A percentile compares a stretch with the other conserved stretches of the same genome.
These are phyloP conservation scores for Epichloe sylvatica DNA, from an alignment of 2,329 filamentous ascomycete genomes.

Conservation along the genomic window DNA sequence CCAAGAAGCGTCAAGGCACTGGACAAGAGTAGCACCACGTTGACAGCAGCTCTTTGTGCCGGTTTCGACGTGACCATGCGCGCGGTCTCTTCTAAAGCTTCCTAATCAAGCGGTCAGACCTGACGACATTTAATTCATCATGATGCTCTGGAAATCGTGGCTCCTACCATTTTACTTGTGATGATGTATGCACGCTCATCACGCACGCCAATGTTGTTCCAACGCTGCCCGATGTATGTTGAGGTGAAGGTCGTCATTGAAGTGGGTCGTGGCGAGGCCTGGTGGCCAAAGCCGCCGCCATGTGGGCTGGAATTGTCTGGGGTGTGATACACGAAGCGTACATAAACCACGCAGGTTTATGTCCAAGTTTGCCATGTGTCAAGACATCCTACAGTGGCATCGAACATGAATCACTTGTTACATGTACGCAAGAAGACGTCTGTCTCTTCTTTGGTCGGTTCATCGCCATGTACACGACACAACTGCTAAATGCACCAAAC, in stretches of 20 bases:
- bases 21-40: conserved; percentile 29
- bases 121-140: neutral
- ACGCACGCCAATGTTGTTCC: neutral
- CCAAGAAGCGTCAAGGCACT: conserved; percentile 31
- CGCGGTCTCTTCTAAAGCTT: conserved; percentile 22
- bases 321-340: too few species aligned
- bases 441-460: too few species aligned
- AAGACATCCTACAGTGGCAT: too few species aligned
- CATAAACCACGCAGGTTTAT: too few species aligned
- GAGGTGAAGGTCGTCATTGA: neutral
- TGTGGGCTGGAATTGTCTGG: neutral
- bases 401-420: too few species aligned
- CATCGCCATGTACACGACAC: too few species aligned
- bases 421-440: too few species aligned
- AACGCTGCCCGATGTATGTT: neutral
- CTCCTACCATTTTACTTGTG: neutral
- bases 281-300: neutral
- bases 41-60: conserved; percentile 36
- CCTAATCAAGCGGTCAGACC: conserved; percentile 11
- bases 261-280: neutral
- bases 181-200: neutral
- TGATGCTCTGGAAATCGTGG: neutral
- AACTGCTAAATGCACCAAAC: too few species aligned
- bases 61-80: conserved; percentile 34
- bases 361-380: too few species aligned